Base-by-base conservation (phyloP, 2,329 filamentous ascomycete genomes). In the Escovopsis weberi region DNA sequence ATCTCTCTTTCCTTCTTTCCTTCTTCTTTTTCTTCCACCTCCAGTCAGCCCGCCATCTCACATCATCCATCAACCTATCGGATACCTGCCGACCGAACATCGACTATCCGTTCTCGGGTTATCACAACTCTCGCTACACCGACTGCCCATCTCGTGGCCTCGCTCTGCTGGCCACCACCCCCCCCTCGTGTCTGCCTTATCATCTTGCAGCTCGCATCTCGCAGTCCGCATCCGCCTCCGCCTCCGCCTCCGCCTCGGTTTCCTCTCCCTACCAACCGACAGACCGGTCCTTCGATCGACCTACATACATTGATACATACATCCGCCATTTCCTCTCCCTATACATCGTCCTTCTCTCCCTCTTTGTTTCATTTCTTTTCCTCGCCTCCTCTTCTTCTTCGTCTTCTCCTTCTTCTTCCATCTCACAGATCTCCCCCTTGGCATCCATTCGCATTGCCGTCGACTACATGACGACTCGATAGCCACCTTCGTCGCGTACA, bases 401-500 rank as follows among this genome's bases (percentile, higher is more conserved):
- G 38, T 28, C 15, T 41, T 38, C 35, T 26, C 38, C 23, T 39
- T 33, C 40, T 26, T 39, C 33, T 37, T 41, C 19, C 26, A 32
- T 10, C n/a, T 12, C 33, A 37, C n/a, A 37, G 37, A 33, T 42
- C 18, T 19, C 26, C 23, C 37, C 36, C 15, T 33, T n/a, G n/a
- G n/a, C n/a, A n/a, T n/a, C n/a, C n/a, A n/a, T n/a, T n/a, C n/a
- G n/a, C n/a, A n/a, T n/a, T 40, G 7, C 42, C 46, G 44, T 56
- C 53, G 57, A 56, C 55, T 67, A 65, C 62, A 67, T 67, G 64
- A 63, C 56, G 59, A 53, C 53, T 49, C 50, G 43, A 55, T 51
- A 47, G 53, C 53, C 44, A 53, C 53, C 53, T 52, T 57, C 57
- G 53, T 55, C 47, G 55, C 59, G 48, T 57, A 55, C 57, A 56